These are phyloP conservation scores for Monosporascus sp. DNA, from an alignment of 2,329 filamentous ascomycete species.

Conservation along the genomic window DNA sequence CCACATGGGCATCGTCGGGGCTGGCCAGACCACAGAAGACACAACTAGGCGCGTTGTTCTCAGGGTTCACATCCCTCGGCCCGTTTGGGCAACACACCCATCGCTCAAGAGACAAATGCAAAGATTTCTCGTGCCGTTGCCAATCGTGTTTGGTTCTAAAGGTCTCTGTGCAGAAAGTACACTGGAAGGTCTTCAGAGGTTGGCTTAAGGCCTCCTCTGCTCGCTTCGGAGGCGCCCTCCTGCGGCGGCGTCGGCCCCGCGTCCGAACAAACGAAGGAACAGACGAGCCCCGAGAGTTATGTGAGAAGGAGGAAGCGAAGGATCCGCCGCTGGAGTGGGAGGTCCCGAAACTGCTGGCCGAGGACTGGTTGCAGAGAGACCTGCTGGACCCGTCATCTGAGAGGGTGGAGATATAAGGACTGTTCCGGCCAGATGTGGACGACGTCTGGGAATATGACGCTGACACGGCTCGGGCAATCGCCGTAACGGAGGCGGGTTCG, in stretches of 20 bases:
- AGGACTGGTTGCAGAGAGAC: conserved; percentile 55
- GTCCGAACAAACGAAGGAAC: conserved; percentile 36
- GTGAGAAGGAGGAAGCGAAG: conserved; percentile 54
- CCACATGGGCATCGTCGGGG: conserved; percentile 51
- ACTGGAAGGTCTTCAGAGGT: conserved; percentile 56
- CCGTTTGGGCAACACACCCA: conserved; percentile 62
- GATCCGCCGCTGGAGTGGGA: conserved; percentile 56
- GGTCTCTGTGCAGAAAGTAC: conserved; percentile 64
- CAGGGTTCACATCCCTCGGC: conserved; percentile 49
- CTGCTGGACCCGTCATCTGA: conserved; percentile 57
- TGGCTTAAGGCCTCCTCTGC: conserved; percentile 33
- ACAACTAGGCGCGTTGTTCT: conserved; percentile 52
- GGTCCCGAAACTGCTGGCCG: conserved; percentile 54
- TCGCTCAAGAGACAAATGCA: conserved; percentile 58
- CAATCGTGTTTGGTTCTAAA: conserved; percentile 66
- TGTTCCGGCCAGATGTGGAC: conserved; percentile 49
- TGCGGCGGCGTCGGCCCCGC: conserved; percentile 45
- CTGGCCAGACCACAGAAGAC: conserved; percentile 55
- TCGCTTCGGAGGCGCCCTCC: conserved; percentile 36
- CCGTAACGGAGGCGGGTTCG: conserved; percentile 54
- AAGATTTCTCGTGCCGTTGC: conserved; percentile 65
- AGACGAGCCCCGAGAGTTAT: conserved; percentile 52
- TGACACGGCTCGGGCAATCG: conserved; percentile 53
- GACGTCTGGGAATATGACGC: conserved; percentile 38
- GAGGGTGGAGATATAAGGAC: conserved; percentile 51